Conservation (phyloP, 352 stramenopile genomes). For the Globisporangium alternatum region DNA sequence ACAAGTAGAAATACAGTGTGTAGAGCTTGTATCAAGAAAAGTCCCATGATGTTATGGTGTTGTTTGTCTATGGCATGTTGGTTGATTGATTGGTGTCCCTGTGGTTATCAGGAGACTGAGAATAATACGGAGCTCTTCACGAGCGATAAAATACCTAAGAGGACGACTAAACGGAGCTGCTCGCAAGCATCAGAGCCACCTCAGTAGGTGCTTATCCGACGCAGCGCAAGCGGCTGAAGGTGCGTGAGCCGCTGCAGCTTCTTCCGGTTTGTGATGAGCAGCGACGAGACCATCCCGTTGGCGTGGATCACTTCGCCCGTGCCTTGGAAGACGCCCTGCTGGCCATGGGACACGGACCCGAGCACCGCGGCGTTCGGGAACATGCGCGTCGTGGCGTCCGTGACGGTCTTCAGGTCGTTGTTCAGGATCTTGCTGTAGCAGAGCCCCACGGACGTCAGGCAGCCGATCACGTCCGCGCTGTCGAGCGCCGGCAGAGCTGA, state of each 20-base stretch:
- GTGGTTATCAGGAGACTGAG: not conserved
- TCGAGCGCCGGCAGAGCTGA: conserved; percentile 55
- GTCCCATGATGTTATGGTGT: not conserved
- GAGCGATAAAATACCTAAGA: conserved; percentile 15
- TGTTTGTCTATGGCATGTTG: not conserved
- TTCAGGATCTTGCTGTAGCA: conserved; percentile 74
- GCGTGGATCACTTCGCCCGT: conserved; percentile 57
- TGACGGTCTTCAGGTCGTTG: conserved; percentile 52
- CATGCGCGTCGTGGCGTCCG: conserved; percentile 45
- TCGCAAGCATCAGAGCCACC: not conserved
- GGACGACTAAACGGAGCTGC: not conserved
- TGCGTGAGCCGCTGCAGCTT: conserved; percentile 58
- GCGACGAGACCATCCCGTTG: conserved; percentile 75
- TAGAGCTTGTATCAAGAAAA: not conserved
- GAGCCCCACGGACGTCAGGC: conserved; percentile 56
- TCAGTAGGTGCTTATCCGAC: conserved; percentile 58
- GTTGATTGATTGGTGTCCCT: not conserved
- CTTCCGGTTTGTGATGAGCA: conserved; percentile 82
- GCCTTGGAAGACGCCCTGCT: conserved; percentile 66
- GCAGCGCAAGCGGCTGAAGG: conserved; percentile 46
- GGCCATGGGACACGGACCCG: conserved; percentile 58
- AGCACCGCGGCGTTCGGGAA: conserved; percentile 60
- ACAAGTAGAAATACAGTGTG: conserved; percentile 1
- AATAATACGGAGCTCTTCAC: conserved; percentile 1
- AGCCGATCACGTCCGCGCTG: conserved; percentile 61